Evolutionary conservation across 495 filamentous ascomycete species (phyloP).

Genomic region (Penicillium roqueforti): DNA sequence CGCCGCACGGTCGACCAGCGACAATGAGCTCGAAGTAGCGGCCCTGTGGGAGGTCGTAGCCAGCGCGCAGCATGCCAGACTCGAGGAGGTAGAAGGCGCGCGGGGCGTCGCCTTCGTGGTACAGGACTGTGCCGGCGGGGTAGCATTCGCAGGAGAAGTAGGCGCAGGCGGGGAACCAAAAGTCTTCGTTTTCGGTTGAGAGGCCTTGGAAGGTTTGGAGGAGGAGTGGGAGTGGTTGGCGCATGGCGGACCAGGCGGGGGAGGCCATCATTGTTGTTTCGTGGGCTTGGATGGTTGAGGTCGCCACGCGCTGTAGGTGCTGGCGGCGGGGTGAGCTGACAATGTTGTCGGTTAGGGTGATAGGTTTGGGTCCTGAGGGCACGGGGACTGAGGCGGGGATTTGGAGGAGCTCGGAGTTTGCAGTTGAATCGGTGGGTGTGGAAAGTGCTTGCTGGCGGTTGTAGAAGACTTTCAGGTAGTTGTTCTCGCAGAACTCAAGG

Average conservation of each 20-base stretch:
- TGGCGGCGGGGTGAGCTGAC: conserved; percentile 74
- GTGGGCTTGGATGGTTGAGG: conserved; percentile 61
- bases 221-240: conserved; percentile 83
- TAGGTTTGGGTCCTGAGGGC: conserved; percentile 13
- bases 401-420: conserved; percentile 37
- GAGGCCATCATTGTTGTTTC: conserved; percentile 49
- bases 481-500: conserved; percentile 91
- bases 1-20: conserved; percentile 90
- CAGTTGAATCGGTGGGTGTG: conserved; percentile 13
- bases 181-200: conserved; percentile 75
- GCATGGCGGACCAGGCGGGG: conserved; percentile 71
- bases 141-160: conserved; percentile 70
- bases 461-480: conserved; percentile 84
- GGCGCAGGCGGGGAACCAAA: conserved; percentile 75
- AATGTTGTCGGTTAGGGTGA: conserved; percentile 39
- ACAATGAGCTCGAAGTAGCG: conserved; percentile 87
- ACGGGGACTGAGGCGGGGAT: conserved; percentile 41
- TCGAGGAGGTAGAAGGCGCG: conserved; percentile 90
- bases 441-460: conserved; percentile 42
- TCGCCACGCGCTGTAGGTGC: conserved; percentile 74
- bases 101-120: conserved; percentile 63
- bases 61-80: conserved; percentile 78
- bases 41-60: conserved; percentile 88
- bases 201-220: conserved; percentile 88
- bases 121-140: conserved; percentile 65